Base-by-base conservation (phyloP, 2,329 filamentous ascomycete genomes). In the Parastagonospora avenae region DNA sequence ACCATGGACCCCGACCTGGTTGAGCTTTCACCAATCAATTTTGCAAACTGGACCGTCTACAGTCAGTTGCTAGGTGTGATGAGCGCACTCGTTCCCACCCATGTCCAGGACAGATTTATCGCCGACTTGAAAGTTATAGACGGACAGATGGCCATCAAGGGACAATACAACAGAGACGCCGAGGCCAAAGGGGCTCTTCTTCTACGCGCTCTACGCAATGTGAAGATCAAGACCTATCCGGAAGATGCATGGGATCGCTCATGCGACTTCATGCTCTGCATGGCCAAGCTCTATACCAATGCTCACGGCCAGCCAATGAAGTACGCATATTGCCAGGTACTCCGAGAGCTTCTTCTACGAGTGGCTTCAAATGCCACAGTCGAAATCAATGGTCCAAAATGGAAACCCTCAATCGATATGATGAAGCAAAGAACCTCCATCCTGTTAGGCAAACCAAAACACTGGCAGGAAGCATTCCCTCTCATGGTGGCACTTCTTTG, bases 41-140 rank as follows among this genome's bases (percentile, higher is more conserved):
- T 94, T 74, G 90, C 94, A 11, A 99, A 99, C 66, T 99, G 93
- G 93, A 90, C 91, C 52, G 86, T 99, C 2, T 97, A 97, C 71
- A 88, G 91, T 15, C 90, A 96, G 65, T 79, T 99, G 3, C 83
- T 99, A 1, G 94, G 95, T n/a, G 89, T 92, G 33, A 96, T 99
- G 90, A 97, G 94, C 74, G 89, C 90, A 38, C 87, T 94, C 58
- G 93, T 95, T 68, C 97, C 99, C 71, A 79, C 85, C 12, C 90
- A 87, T 48, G 92, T 99, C 39, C 87, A 91, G 3, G 85, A 86
- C 47, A 86, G 91, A 41, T 99, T 96, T 68, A 80, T 96, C 39
- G 79, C 82, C 28, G 92, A 97, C 67, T 80, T 99, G 4, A 90
- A 92, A 49, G 81, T 81, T 29, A 89, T 88, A 8, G 86, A 97